A percentile compares a stretch with the other conserved stretches of the same genome.
Evolutionary conservation across 2,329 filamentous ascomycete genomes (phyloP).

Genomic region (Alternaria brassicae): DNA sequence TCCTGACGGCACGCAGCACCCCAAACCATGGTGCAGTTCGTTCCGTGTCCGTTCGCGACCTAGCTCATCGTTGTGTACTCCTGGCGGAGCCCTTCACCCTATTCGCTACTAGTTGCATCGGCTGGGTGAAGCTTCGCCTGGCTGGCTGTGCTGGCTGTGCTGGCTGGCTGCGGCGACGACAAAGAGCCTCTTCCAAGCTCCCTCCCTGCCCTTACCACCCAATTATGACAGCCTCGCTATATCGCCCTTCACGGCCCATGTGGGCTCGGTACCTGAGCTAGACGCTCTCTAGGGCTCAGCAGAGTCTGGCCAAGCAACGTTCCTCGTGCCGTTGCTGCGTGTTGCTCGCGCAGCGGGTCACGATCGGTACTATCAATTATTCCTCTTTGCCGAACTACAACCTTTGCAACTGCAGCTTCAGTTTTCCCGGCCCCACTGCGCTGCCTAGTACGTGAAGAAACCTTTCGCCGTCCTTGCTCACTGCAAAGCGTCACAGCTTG

Average conservation of each 20-base stretch:
- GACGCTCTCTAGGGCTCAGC: constrained; percentile 29
- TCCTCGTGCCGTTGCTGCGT: constrained; percentile 35
- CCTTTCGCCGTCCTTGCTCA: constrained; percentile 32
- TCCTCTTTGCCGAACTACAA: constrained; percentile 36
- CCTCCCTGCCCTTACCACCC: constrained; percentile 41
- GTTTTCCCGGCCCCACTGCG: constrained; percentile 39
- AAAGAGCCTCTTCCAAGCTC: constrained; percentile 32
- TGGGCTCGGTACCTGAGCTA: constrained; percentile 44
- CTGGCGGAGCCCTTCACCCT: constrained; percentile 29
- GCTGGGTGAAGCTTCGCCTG: constrained; percentile 32
- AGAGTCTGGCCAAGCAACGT: constrained; percentile 28
- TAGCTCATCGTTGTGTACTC: constrained; percentile 33
- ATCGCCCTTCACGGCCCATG: constrained; percentile 39
- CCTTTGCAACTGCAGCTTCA: constrained; percentile 39
- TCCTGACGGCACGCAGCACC: constrained; percentile 30
- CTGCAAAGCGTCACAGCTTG: constrained; percentile 24
- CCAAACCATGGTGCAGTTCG: constrained; percentile 29
- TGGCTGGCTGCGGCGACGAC: constrained; percentile 18
- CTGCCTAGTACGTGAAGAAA: constrained; percentile 38
- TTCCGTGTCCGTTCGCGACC: constrained; percentile 37
- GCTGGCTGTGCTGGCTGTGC: constrained; percentile 20
- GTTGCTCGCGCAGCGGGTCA: constrained; percentile 30
- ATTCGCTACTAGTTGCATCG: constrained; percentile 28
- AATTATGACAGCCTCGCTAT: constrained; percentile 44
- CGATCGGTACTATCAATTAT: constrained; percentile 43